Conservation (phyloP, 257 asterid species). For the Solanum pimpinellifolium region DNA sequence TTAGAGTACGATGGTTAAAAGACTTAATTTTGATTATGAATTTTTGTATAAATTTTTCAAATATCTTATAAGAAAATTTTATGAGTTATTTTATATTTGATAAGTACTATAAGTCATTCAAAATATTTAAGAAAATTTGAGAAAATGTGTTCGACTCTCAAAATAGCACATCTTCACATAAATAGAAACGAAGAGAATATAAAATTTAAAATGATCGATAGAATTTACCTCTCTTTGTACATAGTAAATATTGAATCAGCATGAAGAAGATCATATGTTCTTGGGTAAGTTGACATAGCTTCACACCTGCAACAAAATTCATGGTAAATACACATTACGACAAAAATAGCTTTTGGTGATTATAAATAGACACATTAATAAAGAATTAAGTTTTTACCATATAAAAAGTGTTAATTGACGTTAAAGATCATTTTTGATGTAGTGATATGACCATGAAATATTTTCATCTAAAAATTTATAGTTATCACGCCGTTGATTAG, state of each 20-base stretch:
- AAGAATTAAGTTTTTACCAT: too few relatives aligned
- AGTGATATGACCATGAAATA: background rate
- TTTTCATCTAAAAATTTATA: background rate
- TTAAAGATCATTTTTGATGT: too few relatives aligned
- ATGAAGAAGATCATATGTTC: slow-evolving; percentile 15
- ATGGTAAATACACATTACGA: background rate
- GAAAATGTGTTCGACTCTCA: background rate
- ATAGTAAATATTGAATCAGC: slow-evolving; percentile 11
- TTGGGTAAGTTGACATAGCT: slow-evolving; percentile 14
- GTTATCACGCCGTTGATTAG: background rate
- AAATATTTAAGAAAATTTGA: background rate
- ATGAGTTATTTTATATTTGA: background rate
- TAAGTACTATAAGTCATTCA: background rate
- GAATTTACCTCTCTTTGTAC: slow-evolving; percentile 7
- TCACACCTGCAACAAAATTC: slow-evolving; percentile 6
- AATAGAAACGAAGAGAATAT: background rate
- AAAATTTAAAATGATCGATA: background rate
- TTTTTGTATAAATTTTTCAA: background rate
- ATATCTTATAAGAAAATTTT: background rate
- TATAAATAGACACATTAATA: too few relatives aligned
- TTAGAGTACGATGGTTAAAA: background rate
- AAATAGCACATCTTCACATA: background rate
- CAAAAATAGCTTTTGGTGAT: rapidly evolving
- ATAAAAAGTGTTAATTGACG: too few relatives aligned
- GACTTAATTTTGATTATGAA: background rate